Percentiles rank a stretch among this genome's conserved stretches.
These are phyloP conservation scores for Penicillium canariense DNA, from an alignment of 495 filamentous ascomycete genomes.

Conservation along the genomic window DNA sequence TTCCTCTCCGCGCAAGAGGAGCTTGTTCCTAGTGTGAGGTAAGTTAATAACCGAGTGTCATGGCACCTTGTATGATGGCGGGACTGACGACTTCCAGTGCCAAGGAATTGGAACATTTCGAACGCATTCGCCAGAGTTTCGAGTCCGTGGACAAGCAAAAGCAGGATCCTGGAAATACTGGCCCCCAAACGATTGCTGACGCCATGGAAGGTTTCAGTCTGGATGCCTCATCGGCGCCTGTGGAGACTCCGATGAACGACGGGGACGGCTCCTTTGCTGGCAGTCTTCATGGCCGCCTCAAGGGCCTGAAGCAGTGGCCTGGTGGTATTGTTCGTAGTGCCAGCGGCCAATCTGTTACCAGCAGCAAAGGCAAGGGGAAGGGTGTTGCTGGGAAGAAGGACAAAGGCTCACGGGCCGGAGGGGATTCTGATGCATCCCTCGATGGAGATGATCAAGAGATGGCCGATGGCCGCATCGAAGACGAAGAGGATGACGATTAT, in stretches of 20 bases:
- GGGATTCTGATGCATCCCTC: constrained; percentile 41
- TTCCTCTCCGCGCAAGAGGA: constrained; percentile 78
- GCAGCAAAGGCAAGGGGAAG: constrained; percentile 43
- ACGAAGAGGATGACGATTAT: constrained; percentile 51
- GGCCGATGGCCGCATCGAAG: constrained; percentile 26
- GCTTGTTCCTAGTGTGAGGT: constrained; percentile 85
- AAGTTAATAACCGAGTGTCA: constrained; percentile 20
- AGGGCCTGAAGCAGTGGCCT: constrained; percentile 32
- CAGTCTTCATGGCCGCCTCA: constrained; percentile 26
- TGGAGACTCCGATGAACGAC: constrained; percentile 30
- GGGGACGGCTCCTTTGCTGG: constrained; percentile 26
- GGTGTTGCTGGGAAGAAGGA: constrained; percentile 42
- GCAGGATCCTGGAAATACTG: constrained; percentile 28
- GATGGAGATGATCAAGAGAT: constrained; percentile 44
- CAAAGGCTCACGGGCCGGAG: constrained; percentile 18
- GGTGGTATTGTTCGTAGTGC: constrained; percentile 27
- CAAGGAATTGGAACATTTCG: constrained; percentile 90
- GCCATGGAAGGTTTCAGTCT: constrained; percentile 38
- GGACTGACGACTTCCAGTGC: constrained; percentile 53
- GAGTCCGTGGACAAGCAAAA: constrained; percentile 56
- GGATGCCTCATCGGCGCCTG: constrained; percentile 16
- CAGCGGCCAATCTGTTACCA: constrained; percentile 28
- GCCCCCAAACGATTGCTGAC: constrained; percentile 38
- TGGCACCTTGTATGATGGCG: neutral
- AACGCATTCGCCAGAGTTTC: constrained; percentile 76